Evolutionary conservation across 768 basidiomycete genomes (phyloP), one percentile per base, ranked within the genome.

Genomic region (Strobilomyces confusus): DNA sequence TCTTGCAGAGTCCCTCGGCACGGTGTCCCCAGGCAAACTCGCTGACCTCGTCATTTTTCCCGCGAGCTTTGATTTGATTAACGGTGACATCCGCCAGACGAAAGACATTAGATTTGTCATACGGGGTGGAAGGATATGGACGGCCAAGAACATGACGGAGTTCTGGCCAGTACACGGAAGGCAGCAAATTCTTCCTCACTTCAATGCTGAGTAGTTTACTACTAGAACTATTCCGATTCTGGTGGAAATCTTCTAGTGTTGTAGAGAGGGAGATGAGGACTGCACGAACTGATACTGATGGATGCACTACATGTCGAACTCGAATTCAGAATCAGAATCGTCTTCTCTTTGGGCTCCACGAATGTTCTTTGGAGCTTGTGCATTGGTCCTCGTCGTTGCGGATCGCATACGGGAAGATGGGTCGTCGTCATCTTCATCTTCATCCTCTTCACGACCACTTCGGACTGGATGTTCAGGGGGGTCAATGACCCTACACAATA

Each of bases 241-340:
- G 34, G 43, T 32, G 34, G 43, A 30, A 22, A 46, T 26, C 32
- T 22, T 32, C 17, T 11, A 26, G 20, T 45, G 25, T 12, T 17
- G 23, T n/a, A n/a, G n/a, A n/a, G n/a, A n/a, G 23, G 9, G 14
- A 44, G 44, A 17, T 19, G 22, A 20, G 25, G 44, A 17, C 4
- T 23, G 13, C 52, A 33, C 9, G n/a, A 37, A 12, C 44, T 14
- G 23, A 44, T 30, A 34, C 25, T 17, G 7, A 47, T 34, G 17
- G 19, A 25, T 34, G 13, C 32, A 41, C 70, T 80, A 85, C 72
- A 84, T 70, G 61, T 84, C 84, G 64, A 86, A 84, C 63, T 92
- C 89, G 65, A 95, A 88, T 49, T 85, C 83, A 30, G 81, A 83
- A 67, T 92, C 92, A 30, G 87, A 88, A 61, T 87, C 82, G 40